A percentile compares a stretch with the other conserved stretches of the same genome.
phyloP scores from a whole-genome alignment of 2,329 filamentous ascomycete genomes.

The Fonsecaea erecta region DNA sequence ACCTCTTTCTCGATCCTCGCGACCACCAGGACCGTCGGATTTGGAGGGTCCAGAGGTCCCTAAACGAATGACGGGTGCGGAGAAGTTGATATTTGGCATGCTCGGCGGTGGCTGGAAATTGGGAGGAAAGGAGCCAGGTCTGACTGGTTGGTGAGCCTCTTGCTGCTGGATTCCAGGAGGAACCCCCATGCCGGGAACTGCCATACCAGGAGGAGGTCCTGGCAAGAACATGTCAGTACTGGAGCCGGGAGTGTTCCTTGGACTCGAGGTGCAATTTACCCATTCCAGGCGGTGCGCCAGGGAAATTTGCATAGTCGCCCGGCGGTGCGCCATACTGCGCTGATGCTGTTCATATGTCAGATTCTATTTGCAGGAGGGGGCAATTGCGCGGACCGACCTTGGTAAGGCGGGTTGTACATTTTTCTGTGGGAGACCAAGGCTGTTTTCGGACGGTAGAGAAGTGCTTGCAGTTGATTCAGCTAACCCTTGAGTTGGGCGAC shows the following conservation, averaged over 20 bases:
- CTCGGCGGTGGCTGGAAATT: constrained; percentile 88
- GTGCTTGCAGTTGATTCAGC: background rate
- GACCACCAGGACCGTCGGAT: constrained; percentile 50
- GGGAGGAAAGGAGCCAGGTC: constrained; percentile 77
- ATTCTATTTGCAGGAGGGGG: background rate
- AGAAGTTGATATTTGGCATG: constrained; percentile 98
- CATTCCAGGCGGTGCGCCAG: constrained; percentile 78
- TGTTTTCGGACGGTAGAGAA: background rate
- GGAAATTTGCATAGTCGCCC: constrained; percentile 73
- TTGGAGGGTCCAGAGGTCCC: constrained; percentile 75
- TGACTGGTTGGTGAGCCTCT: constrained; percentile 74
- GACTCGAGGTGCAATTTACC: constrained; percentile 60
- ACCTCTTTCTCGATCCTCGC: constrained; percentile 55
- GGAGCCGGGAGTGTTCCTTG: background rate
- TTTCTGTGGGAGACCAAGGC: background rate
- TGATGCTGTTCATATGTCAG: constrained; percentile 33
- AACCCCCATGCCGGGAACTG: constrained; percentile 74
- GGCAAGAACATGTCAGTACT: constrained; percentile 32
- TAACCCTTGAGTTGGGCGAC: background rate
- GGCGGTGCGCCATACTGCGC: constrained; percentile 73
- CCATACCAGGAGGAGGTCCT: constrained; percentile 81
- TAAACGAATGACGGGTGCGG: constrained; percentile 90
- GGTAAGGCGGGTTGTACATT: constrained; percentile 32
- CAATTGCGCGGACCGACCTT: constrained; percentile 13
- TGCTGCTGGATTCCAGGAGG: constrained; percentile 78